Evolutionary conservation across 192 early-diverging fungal genomes (phyloP).

Genomic region (Rhizoclosmatium sp.): DNA sequence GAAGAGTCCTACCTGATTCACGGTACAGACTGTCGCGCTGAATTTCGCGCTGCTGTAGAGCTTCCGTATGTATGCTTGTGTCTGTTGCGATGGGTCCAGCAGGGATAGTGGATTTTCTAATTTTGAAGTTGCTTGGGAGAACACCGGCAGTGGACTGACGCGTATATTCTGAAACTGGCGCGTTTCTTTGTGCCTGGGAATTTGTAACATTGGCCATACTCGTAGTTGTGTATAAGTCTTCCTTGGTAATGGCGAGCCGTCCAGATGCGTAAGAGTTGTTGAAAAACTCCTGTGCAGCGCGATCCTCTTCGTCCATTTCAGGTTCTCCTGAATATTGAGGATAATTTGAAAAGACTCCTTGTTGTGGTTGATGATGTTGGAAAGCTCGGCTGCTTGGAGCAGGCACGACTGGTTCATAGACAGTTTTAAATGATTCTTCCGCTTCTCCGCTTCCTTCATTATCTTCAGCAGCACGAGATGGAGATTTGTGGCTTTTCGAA

Average conservation of each 20-base stretch:
- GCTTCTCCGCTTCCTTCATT: conserved; percentile 5
- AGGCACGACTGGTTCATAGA: not conserved
- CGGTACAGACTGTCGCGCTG: conserved; percentile 4
- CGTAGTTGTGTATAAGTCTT: conserved; percentile 20
- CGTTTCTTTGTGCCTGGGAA: not conserved
- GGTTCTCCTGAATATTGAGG: not conserved
- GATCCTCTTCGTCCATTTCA: conserved; percentile 33
- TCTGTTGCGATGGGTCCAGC: conserved; percentile 54
- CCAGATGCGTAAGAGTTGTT: conserved; percentile 6
- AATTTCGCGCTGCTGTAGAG: not conserved
- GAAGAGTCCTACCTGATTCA: not conserved
- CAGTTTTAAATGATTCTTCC: conserved; percentile 2
- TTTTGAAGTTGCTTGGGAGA: conserved; percentile 53
- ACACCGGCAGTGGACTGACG: conserved; percentile 32
- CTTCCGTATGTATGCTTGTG: conserved; percentile 3
- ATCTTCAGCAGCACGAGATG: conserved; percentile 16
- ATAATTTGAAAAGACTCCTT: not conserved
- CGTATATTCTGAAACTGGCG: not conserved
- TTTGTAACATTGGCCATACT: not conserved
- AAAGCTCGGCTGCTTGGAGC: too few relatives aligned
- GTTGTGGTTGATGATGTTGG: too few relatives aligned
- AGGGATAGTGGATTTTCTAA: conserved; percentile 52
- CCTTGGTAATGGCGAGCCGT: conserved; percentile 29
- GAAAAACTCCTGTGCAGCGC: conserved; percentile 26
- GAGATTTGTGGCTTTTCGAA: not conserved